phyloP scores from a whole-genome alignment of 768 basidiomycete genomes.

The Mycena chlorophos region DNA sequence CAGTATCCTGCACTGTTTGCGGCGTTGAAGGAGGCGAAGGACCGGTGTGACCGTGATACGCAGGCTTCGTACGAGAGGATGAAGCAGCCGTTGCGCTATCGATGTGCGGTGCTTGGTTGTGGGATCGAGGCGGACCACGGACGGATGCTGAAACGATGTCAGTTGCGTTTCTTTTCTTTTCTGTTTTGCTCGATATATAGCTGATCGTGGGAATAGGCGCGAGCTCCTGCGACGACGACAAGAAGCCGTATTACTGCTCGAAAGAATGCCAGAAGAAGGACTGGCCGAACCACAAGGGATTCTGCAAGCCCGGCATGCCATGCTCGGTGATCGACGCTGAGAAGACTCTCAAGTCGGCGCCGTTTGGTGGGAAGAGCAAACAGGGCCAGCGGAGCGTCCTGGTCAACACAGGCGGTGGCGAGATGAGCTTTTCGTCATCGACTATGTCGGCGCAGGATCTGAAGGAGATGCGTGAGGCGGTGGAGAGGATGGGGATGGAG shows the following conservation, averaged over 20 bases:
- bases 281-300: conserved; percentile 39
- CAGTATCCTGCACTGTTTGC: not conserved
- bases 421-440: conserved; percentile 29
- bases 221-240: conserved; percentile 18
- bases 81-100: conserved; percentile 13
- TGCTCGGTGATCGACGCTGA: conserved; percentile 31
- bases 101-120: conserved; percentile 7
- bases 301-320: conserved; percentile 32
- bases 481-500: too few relatives aligned
- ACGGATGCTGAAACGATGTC: conserved; percentile 7
- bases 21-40: not conserved
- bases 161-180: not conserved
- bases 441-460: conserved; percentile 30
- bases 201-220: conserved; percentile 6
- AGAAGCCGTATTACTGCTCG: conserved; percentile 21
- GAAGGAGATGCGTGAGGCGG: conserved; percentile 25
- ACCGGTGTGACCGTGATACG: not conserved
- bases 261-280: conserved; percentile 25
- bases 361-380: conserved; percentile 4
- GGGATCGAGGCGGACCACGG: conserved; percentile 15
- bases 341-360: not conserved
- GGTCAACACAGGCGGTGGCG: conserved; percentile 30
- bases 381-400: conserved; percentile 13
- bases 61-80: conserved; percentile 7
- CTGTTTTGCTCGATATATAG: too few relatives aligned